Conservation (phyloP, 805 yeast species). For the Wickerhamiella occidentalis region DNA sequence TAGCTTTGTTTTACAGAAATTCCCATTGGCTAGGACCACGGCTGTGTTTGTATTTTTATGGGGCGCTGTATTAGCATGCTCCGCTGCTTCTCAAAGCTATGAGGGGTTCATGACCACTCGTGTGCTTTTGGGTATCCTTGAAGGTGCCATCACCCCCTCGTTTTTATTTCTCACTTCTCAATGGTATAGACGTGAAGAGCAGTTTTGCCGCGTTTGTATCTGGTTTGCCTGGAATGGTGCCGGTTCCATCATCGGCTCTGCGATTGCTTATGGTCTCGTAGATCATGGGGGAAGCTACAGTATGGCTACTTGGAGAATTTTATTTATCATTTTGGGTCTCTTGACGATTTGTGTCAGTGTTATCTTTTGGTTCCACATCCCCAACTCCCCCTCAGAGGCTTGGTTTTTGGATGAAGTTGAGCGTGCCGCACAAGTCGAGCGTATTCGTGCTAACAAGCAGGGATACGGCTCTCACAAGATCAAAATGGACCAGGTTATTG, state of each 20-base stretch:
- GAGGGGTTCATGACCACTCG: slow-evolving; percentile 37
- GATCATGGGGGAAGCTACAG: slow-evolving; percentile 25
- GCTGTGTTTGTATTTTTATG: slow-evolving; percentile 33
- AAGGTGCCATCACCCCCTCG: slow-evolving; percentile 44
- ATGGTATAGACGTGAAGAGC: slow-evolving; percentile 40
- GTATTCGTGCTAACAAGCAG: slow-evolving; percentile 42
- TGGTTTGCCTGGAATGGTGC: slow-evolving; percentile 37
- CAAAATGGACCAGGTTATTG: slow-evolving; percentile 42
- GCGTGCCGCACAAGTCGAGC: slow-evolving; percentile 36
- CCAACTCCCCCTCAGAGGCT: slow-evolving; percentile 41
- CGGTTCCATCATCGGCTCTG: slow-evolving; percentile 37
- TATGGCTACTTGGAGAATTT: slow-evolving; percentile 39
- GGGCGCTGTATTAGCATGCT: slow-evolving; percentile 38
- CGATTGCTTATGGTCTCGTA: slow-evolving; percentile 35
- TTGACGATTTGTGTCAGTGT: slow-evolving; percentile 34
- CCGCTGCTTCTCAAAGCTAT: slow-evolving; percentile 34
- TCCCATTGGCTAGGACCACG: slow-evolving; percentile 44
- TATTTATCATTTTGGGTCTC: slow-evolving; percentile 46
- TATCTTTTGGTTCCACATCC: slow-evolving; percentile 28
- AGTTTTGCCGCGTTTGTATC: slow-evolving; percentile 35
- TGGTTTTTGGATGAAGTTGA: slow-evolving; percentile 38
- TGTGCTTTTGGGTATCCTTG: slow-evolving; percentile 39
- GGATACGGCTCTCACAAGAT: slow-evolving; percentile 45
- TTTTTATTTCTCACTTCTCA: slow-evolving; percentile 45
- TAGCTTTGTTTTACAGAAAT: slow-evolving; percentile 37